Percentiles rank a stretch among this genome's conserved stretches.
Evolutionary conservation across 768 basidiomycete species (phyloP).

Genomic region (Lentinus brumalis): DNA sequence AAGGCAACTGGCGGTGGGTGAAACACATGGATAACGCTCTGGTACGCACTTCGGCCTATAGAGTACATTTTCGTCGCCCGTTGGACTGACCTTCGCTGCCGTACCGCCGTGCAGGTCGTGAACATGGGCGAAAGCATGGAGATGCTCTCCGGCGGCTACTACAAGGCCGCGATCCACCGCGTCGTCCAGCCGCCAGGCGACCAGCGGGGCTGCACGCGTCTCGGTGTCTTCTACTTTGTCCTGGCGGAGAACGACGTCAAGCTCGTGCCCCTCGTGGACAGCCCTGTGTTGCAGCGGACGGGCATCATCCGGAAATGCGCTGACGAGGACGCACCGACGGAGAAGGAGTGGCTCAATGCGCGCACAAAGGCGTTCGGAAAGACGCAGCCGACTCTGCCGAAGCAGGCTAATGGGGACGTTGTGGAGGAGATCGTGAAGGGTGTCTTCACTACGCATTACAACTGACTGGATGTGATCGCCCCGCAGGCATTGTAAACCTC

Average conservation of each 20-base stretch:
- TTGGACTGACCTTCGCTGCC: not conserved
- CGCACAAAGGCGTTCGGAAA: conserved; percentile 33
- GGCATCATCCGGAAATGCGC: conserved; percentile 31
- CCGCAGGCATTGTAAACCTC: no score
- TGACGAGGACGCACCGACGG: conserved; percentile 28
- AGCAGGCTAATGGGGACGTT: conserved; percentile 46
- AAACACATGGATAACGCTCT: conserved; percentile 39
- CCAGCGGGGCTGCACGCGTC: conserved; percentile 35
- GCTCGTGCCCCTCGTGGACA: conserved; percentile 31
- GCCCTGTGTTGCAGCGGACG: conserved; percentile 35
- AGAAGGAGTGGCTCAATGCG: conserved; percentile 35
- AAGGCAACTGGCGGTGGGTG: conserved; percentile 41
- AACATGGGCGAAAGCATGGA: conserved; percentile 39
- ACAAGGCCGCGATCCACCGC: conserved; percentile 40
- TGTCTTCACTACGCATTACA: conserved; percentile 59
- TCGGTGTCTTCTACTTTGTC: conserved; percentile 40
- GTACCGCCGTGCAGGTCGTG: conserved; percentile 35
- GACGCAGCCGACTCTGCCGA: conserved; percentile 20
- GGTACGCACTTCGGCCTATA: conserved; percentile 20
- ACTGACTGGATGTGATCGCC: conserved; percentile 27
- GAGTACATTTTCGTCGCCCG: not conserved
- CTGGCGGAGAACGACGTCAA: conserved; percentile 34
- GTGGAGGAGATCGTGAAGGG: conserved; percentile 56
- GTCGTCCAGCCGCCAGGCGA: conserved; percentile 40
- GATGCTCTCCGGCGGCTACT: conserved; percentile 39